phyloP scores from a whole-genome alignment of 148 eudicot species.

The Talinum fruticosum region DNA sequence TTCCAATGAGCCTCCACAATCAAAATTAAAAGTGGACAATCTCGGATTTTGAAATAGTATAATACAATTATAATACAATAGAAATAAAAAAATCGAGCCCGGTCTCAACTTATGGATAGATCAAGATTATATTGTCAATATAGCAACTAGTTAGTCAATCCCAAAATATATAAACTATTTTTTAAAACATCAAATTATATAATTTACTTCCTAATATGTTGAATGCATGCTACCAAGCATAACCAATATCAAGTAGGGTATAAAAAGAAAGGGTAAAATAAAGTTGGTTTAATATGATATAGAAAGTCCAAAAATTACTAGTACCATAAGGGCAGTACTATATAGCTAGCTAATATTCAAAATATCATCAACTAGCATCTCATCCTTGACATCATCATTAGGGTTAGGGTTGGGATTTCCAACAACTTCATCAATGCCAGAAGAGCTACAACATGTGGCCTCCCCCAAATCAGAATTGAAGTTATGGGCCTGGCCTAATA shows the following conservation, averaged over 20 bases:
- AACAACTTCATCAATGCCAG: neutral
- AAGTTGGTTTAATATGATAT: neutral
- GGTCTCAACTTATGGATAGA: too few species aligned
- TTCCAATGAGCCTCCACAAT: too few species aligned
- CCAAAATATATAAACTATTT: neutral
- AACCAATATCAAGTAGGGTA: neutral
- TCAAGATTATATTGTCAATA: too few species aligned
- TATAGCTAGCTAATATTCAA: constrained; percentile 1
- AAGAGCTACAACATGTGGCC: neutral
- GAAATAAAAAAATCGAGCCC: too few species aligned
- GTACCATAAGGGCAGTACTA: neutral
- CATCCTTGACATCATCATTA: neutral
- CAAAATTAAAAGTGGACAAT: too few species aligned
- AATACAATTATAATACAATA: too few species aligned
- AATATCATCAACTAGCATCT: neutral
- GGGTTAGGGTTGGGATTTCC: neutral
- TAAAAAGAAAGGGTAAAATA: neutral
- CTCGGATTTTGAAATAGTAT: too few species aligned
- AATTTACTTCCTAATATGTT: too few species aligned
- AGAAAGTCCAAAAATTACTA: neutral
- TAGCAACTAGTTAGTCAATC: neutral
- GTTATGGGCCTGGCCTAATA: constrained; percentile 7
- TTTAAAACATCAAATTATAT: too few species aligned
- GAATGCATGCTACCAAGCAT: neutral
- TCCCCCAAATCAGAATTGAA: neutral